phyloP scores from a whole-genome alignment of 2,329 filamentous ascomycete species.

The Calonectria pauciramosa region DNA sequence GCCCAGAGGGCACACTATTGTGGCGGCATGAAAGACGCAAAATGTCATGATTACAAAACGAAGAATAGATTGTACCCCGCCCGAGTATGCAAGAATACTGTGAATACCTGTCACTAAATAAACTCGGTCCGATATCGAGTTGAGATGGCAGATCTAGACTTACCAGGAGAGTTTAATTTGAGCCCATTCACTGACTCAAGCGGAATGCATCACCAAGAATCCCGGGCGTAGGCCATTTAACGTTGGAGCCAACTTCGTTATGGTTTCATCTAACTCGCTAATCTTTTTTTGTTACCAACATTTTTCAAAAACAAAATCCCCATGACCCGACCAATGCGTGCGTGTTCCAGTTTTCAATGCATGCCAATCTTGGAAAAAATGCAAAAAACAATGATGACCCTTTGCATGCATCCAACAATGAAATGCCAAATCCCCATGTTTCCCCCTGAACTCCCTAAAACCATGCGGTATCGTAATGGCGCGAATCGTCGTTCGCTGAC shows the following conservation, averaged over 20 bases:
- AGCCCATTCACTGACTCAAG: not conserved
- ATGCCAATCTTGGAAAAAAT: not conserved
- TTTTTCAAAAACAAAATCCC: not conserved
- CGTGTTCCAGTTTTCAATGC: constrained; percentile 3
- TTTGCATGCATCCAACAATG: not conserved
- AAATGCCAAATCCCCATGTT: not conserved
- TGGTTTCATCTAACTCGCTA: not conserved
- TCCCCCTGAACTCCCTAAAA: not conserved
- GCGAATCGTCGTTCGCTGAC: not conserved
- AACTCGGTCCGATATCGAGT: not conserved
- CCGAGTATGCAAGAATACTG: not conserved
- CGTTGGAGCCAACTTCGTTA: not conserved
- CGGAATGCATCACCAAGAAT: not conserved
- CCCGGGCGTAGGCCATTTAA: not conserved
- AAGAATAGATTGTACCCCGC: not conserved
- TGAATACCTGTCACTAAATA: not conserved
- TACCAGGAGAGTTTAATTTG: not conserved
- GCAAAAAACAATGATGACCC: not conserved
- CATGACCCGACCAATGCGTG: not conserved
- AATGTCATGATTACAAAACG: not conserved
- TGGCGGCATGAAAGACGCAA: not conserved
- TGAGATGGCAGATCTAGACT: not conserved
- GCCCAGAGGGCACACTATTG: not conserved
- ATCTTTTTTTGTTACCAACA: not conserved
- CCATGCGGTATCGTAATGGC: not conserved